Conservation (phyloP, 768 basidiomycete genomes). For the Mycena metata region DNA sequence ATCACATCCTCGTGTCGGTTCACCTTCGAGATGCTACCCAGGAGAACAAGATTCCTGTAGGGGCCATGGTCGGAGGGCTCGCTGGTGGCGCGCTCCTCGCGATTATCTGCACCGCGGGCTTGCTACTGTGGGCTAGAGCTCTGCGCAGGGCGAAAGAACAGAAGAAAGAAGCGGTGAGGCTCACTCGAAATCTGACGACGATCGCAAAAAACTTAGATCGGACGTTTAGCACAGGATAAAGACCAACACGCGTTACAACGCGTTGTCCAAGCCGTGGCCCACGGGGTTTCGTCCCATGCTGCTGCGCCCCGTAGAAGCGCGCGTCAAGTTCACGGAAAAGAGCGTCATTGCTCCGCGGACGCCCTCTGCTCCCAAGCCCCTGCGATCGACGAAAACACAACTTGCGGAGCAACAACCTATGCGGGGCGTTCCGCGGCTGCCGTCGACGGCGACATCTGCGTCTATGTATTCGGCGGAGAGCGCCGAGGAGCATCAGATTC, state of each 20-base stretch:
- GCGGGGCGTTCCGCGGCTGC: conserved; percentile 37
- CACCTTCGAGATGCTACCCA: conserved; percentile 25
- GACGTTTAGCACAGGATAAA: conserved; percentile 42
- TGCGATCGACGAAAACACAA: conserved; percentile 18
- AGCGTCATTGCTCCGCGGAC: conserved; percentile 6
- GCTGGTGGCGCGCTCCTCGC: conserved; percentile 63
- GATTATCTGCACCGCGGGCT: conserved; percentile 39
- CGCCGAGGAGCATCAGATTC: conserved; percentile 50
- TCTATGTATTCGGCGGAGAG: conserved; percentile 56
- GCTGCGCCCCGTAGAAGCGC: conserved; percentile 47
- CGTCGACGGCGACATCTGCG: conserved; percentile 49
- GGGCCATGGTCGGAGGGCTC: conserved; percentile 64
- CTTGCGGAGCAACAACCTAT: not conserved
- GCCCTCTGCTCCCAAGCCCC: conserved; percentile 21
- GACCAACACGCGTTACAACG: conserved; percentile 60
- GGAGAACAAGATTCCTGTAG: conserved; percentile 54
- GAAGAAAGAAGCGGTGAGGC: conserved; percentile 47
- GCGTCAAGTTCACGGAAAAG: conserved; percentile 56
- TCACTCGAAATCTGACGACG: not conserved
- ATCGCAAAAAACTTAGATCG: conserved; percentile 23
- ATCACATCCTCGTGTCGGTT: conserved; percentile 25
- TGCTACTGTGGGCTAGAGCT: conserved; percentile 20
- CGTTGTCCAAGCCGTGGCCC: conserved; percentile 41
- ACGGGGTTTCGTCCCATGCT: conserved; percentile 46
- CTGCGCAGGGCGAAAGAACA: conserved; percentile 15